Evolutionary conservation across 371 early-diverging fungal genomes (phyloP).

Genomic region (Polyrhizophydium stewartii): DNA sequence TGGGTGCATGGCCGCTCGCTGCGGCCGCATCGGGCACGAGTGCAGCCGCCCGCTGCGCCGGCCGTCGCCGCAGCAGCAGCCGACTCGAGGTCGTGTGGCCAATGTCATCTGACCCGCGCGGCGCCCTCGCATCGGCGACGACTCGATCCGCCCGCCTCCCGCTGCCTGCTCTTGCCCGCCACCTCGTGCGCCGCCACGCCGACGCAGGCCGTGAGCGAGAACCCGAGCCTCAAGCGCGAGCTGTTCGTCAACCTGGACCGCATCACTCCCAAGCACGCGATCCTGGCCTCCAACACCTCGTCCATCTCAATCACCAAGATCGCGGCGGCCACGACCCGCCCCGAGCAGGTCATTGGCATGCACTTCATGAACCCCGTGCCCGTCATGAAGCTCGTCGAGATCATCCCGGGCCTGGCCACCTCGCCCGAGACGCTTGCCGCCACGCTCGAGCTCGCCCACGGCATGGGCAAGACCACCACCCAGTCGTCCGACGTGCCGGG

Average conservation of each 20-base stretch:
- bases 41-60: not conserved
- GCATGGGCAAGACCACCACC: constrained; percentile 93
- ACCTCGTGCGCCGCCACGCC: not conserved
- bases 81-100: too few relatives aligned
- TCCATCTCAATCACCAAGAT: constrained; percentile 95
- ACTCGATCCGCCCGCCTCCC: not conserved
- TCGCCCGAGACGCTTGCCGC: constrained; percentile 58
- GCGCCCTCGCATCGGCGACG: too few relatives aligned
- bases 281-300: constrained; percentile 94
- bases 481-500: constrained; percentile 89
- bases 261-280: constrained; percentile 65
- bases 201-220: constrained; percentile 86
- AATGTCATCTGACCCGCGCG: too few relatives aligned
- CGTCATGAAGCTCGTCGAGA: constrained; percentile 96
- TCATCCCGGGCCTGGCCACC: constrained; percentile 93
- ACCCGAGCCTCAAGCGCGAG: constrained; percentile 76
- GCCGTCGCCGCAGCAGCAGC: too few relatives aligned
- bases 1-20: not conserved
- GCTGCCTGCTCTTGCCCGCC: not conserved
- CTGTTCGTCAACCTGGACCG: constrained; percentile 77
- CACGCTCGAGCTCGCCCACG: constrained; percentile 71
- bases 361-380: constrained; percentile 75
- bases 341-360: constrained; percentile 62
- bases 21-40: not conserved
- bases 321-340: constrained; percentile 78